phyloP scores from a whole-genome alignment of 768 basidiomycete species.

The Asterophora parasitica region DNA sequence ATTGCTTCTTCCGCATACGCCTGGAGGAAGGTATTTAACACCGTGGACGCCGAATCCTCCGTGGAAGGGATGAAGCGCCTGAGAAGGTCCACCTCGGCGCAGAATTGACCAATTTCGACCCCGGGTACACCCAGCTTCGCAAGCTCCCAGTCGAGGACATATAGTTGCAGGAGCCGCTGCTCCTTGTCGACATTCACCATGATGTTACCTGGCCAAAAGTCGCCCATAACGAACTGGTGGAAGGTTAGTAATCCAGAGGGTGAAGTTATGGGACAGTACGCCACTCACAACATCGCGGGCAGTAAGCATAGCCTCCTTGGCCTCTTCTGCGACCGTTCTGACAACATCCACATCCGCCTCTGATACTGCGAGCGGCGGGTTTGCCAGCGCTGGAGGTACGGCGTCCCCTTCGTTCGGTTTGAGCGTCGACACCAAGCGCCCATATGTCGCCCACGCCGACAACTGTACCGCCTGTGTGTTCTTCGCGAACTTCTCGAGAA shows the following conservation, averaged over 20 bases:
- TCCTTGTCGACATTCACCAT: constrained; percentile 36
- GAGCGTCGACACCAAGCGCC: constrained; percentile 33
- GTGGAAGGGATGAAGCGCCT: constrained; percentile 42
- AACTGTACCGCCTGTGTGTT: constrained; percentile 33
- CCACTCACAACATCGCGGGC: constrained; percentile 20
- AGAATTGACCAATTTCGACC: constrained; percentile 60
- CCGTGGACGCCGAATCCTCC: constrained; percentile 27
- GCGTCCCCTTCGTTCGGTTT: constrained; percentile 16
- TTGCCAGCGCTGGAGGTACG: constrained; percentile 26
- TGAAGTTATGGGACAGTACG: not conserved
- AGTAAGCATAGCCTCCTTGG: constrained; percentile 25
- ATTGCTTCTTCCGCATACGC: constrained; percentile 33
- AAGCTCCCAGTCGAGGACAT: constrained; percentile 65
- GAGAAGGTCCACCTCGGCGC: constrained; percentile 52
- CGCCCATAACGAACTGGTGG: constrained; percentile 52
- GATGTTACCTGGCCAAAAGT: constrained; percentile 73
- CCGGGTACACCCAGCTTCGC: constrained; percentile 52
- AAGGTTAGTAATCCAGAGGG: not conserved
- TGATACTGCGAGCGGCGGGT: constrained; percentile 33
- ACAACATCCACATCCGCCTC: constrained; percentile 29
- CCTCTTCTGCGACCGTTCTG: constrained; percentile 26
- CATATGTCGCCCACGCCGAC: constrained; percentile 39
- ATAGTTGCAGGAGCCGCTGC: constrained; percentile 34
- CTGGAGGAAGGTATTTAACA: constrained; percentile 41
- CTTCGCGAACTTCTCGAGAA: constrained; percentile 31